Conservation (phyloP, 78 protist genomes). For the Planoprotostelium fungivorum region DNA sequence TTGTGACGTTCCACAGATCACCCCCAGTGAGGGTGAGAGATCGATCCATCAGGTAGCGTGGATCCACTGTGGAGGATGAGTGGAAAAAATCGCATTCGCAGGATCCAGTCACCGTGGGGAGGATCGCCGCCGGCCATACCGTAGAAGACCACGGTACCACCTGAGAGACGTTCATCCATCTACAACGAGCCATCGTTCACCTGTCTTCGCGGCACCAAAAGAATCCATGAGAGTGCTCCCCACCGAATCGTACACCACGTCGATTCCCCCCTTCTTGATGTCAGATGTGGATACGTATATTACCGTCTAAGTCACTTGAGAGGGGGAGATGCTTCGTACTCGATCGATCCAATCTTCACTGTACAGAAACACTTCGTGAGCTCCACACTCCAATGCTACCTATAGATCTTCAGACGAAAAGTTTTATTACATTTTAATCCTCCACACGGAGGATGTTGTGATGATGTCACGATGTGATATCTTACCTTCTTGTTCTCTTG, state of each 20-base stretch:
- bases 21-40: neutral
- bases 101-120: neutral
- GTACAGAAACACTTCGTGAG: slow-evolving; percentile 2
- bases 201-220: neutral
- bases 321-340: too few relatives aligned
- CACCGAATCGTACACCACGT: neutral
- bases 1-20: slow-evolving; percentile 2
- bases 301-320: too few relatives aligned
- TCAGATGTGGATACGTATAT: too few relatives aligned
- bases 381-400: neutral
- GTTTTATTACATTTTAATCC: neutral
- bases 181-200: too few relatives aligned
- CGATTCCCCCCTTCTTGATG: neutral
- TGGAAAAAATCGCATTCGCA: too few relatives aligned
- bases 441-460: neutral
- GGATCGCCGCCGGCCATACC: slow-evolving; percentile 13
- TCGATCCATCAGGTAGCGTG: slow-evolving; percentile 1
- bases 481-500: slow-evolving; percentile 22
- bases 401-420: neutral
- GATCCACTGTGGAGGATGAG: slow-evolving; percentile 2
- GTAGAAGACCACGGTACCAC: slow-evolving; percentile 3
- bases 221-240: slow-evolving; percentile 1
- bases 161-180: neutral
- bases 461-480: too few relatives aligned
- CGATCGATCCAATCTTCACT: slow-evolving; percentile 6